Evolutionary conservation across 2,329 filamentous ascomycete genomes (phyloP).

Genomic region (Trichoderma aggressivum): DNA sequence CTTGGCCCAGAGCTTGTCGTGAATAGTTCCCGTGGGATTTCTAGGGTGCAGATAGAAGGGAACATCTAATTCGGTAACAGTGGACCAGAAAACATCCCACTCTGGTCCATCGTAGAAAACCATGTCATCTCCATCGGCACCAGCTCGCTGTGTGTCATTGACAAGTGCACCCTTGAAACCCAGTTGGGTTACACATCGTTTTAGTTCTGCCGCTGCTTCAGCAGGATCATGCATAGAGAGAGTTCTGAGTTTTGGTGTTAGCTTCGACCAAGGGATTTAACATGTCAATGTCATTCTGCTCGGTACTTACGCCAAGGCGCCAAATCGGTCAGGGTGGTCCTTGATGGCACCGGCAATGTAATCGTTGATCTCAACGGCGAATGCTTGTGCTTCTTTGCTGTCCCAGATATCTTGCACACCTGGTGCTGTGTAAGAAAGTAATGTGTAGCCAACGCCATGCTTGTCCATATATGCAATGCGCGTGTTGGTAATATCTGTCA

Average conservation of each 20-base stretch:
- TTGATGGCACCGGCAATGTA: conserved; percentile 39
- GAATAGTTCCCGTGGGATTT: conserved; percentile 53
- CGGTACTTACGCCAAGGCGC: conserved; percentile 43
- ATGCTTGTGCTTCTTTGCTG: conserved; percentile 37
- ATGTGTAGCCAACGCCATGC: conserved; percentile 47
- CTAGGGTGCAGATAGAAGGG: conserved; percentile 63
- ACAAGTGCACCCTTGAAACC: conserved; percentile 63
- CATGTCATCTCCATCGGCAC: conserved; percentile 55
- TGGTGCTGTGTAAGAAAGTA: conserved; percentile 48
- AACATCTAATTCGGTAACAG: conserved; percentile 56
- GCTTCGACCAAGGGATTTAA: background rate
- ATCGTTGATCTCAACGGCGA: conserved; percentile 43
- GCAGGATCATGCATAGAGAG: conserved; percentile 53
- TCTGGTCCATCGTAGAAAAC: conserved; percentile 62
- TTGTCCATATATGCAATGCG: conserved; percentile 44
- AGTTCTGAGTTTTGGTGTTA: conserved; percentile 28
- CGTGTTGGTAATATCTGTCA: conserved; percentile 39
- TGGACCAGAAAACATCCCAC: conserved; percentile 61
- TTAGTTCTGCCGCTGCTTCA: conserved; percentile 48
- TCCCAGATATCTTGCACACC: conserved; percentile 47
- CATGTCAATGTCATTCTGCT: background rate
- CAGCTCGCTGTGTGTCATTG: conserved; percentile 59
- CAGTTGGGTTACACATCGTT: conserved; percentile 51
- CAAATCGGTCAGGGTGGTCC: conserved; percentile 39
- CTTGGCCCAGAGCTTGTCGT: conserved; percentile 57